Conservation (phyloP, 2,329 filamentous ascomycete genomes). For the Scedosporium apiospermum region DNA sequence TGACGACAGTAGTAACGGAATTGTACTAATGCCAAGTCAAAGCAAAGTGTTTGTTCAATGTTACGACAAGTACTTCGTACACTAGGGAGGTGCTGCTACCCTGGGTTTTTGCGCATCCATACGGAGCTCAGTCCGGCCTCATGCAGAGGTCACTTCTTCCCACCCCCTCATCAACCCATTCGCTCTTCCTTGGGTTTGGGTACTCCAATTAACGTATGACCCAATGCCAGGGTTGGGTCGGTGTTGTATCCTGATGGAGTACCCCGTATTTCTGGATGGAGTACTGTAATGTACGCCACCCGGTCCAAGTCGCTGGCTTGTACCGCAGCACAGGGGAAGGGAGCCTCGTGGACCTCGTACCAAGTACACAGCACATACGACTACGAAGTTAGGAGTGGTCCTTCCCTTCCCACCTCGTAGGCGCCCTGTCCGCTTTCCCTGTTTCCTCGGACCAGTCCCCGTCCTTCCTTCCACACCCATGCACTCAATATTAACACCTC, state of each 20-base stretch:
- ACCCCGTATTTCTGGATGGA: slow-evolving; percentile 1
- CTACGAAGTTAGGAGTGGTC: background rate
- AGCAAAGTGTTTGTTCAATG: too few species aligned
- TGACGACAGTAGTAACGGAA: too few species aligned
- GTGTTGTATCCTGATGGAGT: background rate
- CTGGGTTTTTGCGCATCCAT: too few species aligned
- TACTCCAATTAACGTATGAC: slow-evolving; percentile 1
- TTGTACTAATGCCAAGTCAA: too few species aligned
- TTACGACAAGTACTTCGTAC: too few species aligned
- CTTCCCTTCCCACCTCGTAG: background rate
- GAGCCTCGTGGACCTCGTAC: background rate
- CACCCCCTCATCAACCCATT: background rate
- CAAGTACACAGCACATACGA: background rate
- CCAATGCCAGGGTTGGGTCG: background rate
- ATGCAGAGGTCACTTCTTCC: background rate
- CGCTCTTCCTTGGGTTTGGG: background rate
- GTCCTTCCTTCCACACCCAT: slow-evolving; percentile 1
- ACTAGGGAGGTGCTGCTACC: too few species aligned
- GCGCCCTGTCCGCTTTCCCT: background rate
- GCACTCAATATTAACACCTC: slow-evolving; percentile 1
- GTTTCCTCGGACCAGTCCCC: slow-evolving; percentile 1
- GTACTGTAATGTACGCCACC: background rate
- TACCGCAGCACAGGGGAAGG: background rate
- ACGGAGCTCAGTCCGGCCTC: too few species aligned
- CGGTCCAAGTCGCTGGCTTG: background rate